Base-by-base conservation (phyloP, 2,329 filamentous ascomycete species). In the Colletotrichum australisinense region DNA sequence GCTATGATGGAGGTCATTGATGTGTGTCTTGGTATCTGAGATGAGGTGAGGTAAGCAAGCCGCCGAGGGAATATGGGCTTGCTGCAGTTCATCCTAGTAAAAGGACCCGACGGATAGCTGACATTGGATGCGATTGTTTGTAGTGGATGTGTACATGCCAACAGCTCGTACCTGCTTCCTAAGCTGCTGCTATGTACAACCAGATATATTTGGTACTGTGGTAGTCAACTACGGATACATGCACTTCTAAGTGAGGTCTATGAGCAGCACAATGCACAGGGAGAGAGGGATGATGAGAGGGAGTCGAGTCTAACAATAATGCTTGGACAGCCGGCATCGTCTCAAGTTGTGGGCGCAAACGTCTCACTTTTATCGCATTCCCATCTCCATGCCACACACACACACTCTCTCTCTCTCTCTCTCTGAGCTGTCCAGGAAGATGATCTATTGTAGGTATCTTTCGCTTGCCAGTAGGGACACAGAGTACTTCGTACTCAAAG, bases 231-330 rank as follows among this genome's bases (percentile, higher is more conserved):
- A n/a, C 22, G 28, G 16, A 8, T 11, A 49, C 8, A 8, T 7
- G 19, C 19, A 7, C 3, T 9, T 22, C 7, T 9, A 49, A n/a
- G 9, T 5, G 42, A 49, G 42, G 42, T 49, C 42, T 49, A 3
- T 11, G 7, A 49, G 42, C 42, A 49, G 42, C n/a, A 49, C 19
- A 49, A n/a, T 49, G 42, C 42, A 9, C 42, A 63, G 59, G 22
- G 26, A 26, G 32, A 57, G 60, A 71, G 70, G 67, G 67, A 73
- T 56, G 60, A 65, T 56, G 53, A 73, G 60, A 73, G 70, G 67
- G 70, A 52, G 70, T 52, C 62, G 32, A 26, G 60, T 70, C 60
- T 73, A 66, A 62, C 57, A 58, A 22, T 26, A 60, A 65, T 60
- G 28, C 30, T 30, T 24, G 26, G 49, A 65, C 49, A 30, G 49